These are phyloP conservation scores for Parsonsia alboflavescens DNA, from an alignment of 257 asterid genomes.

Conservation along the genomic window DNA sequence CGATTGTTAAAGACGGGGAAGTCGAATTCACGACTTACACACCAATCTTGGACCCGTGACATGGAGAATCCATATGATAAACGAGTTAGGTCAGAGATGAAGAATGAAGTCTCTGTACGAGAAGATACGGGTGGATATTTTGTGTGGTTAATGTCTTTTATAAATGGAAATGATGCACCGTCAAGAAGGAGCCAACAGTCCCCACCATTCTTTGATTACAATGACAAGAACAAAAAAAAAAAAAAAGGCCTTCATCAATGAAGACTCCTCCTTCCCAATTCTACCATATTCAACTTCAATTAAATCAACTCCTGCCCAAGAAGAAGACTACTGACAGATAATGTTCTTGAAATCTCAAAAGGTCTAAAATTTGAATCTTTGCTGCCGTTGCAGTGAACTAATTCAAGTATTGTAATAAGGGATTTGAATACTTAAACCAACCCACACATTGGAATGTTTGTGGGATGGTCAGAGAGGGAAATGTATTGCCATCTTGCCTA, in stretches of 20 bases:
- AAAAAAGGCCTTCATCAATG: background rate
- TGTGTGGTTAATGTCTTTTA: slow-evolving; percentile 13
- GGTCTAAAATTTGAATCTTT: too few relatives aligned
- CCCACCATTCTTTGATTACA: slow-evolving; percentile 21
- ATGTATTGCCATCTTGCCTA: background rate
- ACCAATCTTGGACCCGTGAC: slow-evolving; percentile 20
- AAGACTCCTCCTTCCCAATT: background rate
- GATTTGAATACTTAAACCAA: too few relatives aligned
- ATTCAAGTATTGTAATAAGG: too few relatives aligned
- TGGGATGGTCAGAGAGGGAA: too few relatives aligned
- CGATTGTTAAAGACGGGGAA: too few relatives aligned
- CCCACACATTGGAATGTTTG: background rate
- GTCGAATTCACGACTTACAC: too few relatives aligned
- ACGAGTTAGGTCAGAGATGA: slow-evolving; percentile 9
- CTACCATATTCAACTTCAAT: too few relatives aligned
- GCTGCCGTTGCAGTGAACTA: too few relatives aligned
- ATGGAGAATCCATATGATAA: slow-evolving; percentile 9
- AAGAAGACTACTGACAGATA: too few relatives aligned
- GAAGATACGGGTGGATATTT: slow-evolving; percentile 28
- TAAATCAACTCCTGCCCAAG: too few relatives aligned
- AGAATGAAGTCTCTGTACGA: slow-evolving; percentile 10
- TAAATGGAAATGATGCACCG: slow-evolving; percentile 26
- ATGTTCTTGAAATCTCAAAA: background rate
- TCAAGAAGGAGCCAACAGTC: slow-evolving; percentile 14
- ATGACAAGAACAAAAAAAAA: slow-evolving; percentile 11